These are phyloP conservation scores for Pythium utonaiense DNA, from an alignment of 352 stramenopile species.

Conservation along the genomic window DNA sequence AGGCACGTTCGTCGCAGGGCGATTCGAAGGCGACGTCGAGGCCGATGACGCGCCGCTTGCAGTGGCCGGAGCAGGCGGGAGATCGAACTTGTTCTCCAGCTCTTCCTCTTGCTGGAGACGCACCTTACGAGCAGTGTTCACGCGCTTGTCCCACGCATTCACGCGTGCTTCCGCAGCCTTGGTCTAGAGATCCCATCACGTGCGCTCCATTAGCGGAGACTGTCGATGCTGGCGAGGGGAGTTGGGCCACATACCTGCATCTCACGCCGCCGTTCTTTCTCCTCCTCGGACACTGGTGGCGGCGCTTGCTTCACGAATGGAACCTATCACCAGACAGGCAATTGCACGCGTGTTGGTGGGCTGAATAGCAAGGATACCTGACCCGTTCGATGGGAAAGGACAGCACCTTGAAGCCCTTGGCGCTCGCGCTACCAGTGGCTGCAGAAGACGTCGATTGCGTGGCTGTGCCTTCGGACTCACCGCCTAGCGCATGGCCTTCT, in stretches of 20 bases:
- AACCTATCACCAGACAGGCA: slow-evolving; percentile 22
- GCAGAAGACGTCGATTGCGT: slow-evolving; percentile 11
- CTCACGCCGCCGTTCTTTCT: slow-evolving; percentile 53
- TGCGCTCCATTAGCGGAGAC: no score
- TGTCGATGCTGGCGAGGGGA: no score
- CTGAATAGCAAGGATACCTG: background rate
- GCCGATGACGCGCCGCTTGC: slow-evolving; percentile 2
- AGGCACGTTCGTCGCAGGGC: background rate
- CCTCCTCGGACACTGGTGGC: slow-evolving; percentile 42
- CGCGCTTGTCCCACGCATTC: slow-evolving; percentile 70
- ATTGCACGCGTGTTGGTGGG: background rate
- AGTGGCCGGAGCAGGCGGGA: slow-evolving; percentile 19
- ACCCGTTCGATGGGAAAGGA: background rate
- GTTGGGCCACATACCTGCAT: slow-evolving; percentile 53
- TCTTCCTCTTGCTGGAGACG: slow-evolving; percentile 52
- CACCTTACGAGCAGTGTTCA: slow-evolving; percentile 47
- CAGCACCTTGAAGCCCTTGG: slow-evolving; percentile 32
- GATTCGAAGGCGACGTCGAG: slow-evolving; percentile 10
- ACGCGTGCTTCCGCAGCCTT: slow-evolving; percentile 56
- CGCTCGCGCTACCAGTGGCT: background rate
- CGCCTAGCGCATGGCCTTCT: slow-evolving; percentile 63
- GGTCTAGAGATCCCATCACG: no score
- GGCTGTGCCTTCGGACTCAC: slow-evolving; percentile 10
- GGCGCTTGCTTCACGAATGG: slow-evolving; percentile 43
- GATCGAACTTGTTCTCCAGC: slow-evolving; percentile 37